Conservation (phyloP, 192 early-diverging fungal genomes). For the Ambispora gerdemannii region DNA sequence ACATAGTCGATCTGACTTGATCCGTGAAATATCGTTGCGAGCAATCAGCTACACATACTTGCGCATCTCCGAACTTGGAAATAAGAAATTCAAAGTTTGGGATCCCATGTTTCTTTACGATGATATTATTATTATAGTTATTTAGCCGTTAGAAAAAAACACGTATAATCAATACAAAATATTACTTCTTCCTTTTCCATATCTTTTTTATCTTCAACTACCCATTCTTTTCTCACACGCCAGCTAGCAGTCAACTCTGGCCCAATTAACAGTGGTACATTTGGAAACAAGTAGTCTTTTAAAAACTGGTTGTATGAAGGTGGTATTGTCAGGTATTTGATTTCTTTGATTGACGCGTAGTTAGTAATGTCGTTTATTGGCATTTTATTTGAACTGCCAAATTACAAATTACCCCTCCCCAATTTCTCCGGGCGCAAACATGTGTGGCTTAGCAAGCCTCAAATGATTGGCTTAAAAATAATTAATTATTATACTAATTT, state of each 20-base stretch:
- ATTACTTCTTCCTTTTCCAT: background rate
- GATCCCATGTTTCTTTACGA: background rate
- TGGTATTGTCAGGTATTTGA: slow-evolving; percentile 38
- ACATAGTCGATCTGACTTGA: slow-evolving; percentile 57
- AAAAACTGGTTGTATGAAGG: slow-evolving; percentile 45
- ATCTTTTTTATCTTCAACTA: slow-evolving; percentile 17
- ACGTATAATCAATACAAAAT: background rate
- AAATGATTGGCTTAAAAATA: no score
- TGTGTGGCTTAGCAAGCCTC: no score
- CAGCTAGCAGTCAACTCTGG: slow-evolving; percentile 47
- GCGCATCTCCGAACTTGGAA: slow-evolving; percentile 36
- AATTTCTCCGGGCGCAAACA: no score
- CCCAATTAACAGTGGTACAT: slow-evolving; percentile 52
- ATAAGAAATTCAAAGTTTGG: slow-evolving; percentile 47
- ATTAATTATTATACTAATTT: no score
- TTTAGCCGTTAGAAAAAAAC: no score
- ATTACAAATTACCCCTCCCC: no score
- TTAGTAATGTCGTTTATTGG: no score
- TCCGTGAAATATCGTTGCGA: slow-evolving; percentile 57
- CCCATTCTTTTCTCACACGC: slow-evolving; percentile 60
- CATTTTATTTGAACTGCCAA: no score
- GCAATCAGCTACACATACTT: slow-evolving; percentile 64
- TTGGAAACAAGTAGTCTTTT: slow-evolving; percentile 41
- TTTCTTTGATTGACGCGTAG: no score
- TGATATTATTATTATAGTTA: background rate